Conservation (phyloP, 2,329 filamentous ascomycete species). For the Ceratocystis cacaofunesta region DNA sequence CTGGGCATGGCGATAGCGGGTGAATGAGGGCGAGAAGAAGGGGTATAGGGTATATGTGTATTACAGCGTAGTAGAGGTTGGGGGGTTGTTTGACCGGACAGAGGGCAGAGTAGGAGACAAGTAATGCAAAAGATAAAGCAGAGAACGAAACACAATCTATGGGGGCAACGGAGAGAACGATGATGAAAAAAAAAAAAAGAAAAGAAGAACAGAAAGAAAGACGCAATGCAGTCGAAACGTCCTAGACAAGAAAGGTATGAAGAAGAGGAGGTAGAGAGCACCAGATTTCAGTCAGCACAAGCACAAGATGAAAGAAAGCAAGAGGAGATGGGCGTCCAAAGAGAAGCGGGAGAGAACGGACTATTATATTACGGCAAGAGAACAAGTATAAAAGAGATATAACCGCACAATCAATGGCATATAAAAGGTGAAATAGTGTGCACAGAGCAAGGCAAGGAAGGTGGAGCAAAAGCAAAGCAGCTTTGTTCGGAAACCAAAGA, state of each 20-base stretch:
- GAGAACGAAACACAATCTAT: background rate
- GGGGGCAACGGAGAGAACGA: background rate
- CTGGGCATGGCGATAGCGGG: slow-evolving; percentile 4
- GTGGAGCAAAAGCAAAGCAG: background rate
- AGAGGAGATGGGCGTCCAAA: background rate
- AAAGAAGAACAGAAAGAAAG: background rate
- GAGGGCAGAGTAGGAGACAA: background rate
- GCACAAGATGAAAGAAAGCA: background rate
- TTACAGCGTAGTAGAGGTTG: background rate
- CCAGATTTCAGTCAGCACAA: background rate
- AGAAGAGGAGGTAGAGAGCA: too few species aligned
- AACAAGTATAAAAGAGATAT: background rate
- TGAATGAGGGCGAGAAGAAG: background rate
- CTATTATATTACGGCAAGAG: background rate
- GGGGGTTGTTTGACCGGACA: background rate
- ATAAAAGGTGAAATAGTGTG: background rate
- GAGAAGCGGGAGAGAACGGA: background rate
- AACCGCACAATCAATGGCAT: background rate
- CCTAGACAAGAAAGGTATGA: too few species aligned
- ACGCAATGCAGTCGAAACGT: too few species aligned
- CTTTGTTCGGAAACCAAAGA: background rate
- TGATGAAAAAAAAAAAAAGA: background rate
- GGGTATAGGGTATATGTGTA: background rate
- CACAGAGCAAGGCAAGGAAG: background rate
- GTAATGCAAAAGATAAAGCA: background rate